A percentile compares a stretch with the other conserved stretches of the same genome.
phyloP scores from a whole-genome alignment of 108 stramenopile genomes.

The Stephanodiscus minutulus region DNA sequence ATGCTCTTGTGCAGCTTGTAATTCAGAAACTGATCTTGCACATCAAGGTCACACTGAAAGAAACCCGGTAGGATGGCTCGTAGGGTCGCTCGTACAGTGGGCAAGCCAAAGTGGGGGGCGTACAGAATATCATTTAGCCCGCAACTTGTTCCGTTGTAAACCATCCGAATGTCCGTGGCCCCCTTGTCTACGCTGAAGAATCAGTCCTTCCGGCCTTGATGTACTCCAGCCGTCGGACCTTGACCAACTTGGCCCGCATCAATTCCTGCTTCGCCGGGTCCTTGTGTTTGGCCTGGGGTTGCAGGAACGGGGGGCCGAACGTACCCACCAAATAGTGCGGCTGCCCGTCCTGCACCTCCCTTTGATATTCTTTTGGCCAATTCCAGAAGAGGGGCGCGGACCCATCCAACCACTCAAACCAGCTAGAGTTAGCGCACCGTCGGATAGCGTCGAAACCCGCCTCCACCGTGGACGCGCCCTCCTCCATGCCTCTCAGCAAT shows the following conservation, averaged over 20 bases:
- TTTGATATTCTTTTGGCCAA: slow-evolving; percentile 24
- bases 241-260: slow-evolving; percentile 12
- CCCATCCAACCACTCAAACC: slow-evolving; percentile 54
- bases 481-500: no score
- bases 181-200: slow-evolving; percentile 54
- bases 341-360: slow-evolving; percentile 26
- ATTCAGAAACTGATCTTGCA: slow-evolving; percentile 56
- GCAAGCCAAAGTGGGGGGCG: slow-evolving; percentile 51
- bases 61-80: slow-evolving; percentile 15
- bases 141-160: no score
- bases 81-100: slow-evolving; percentile 15
- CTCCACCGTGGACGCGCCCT: no score
- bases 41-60: slow-evolving; percentile 44
- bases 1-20: no score
- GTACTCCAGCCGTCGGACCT: slow-evolving; percentile 24
- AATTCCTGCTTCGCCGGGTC: neutral
- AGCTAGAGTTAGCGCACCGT: slow-evolving; percentile 5
- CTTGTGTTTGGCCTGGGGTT: neutral
- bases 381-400: slow-evolving; percentile 47
- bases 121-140: no score
- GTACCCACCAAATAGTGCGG: slow-evolving; percentile 3
- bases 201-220: slow-evolving; percentile 3
- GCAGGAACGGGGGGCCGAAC: slow-evolving; percentile 7
- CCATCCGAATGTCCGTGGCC: slow-evolving; percentile 38
- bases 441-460: no score